phyloP scores from a whole-genome alignment of 2,329 filamentous ascomycete genomes.

The Tolypocladium ovalisporum region DNA sequence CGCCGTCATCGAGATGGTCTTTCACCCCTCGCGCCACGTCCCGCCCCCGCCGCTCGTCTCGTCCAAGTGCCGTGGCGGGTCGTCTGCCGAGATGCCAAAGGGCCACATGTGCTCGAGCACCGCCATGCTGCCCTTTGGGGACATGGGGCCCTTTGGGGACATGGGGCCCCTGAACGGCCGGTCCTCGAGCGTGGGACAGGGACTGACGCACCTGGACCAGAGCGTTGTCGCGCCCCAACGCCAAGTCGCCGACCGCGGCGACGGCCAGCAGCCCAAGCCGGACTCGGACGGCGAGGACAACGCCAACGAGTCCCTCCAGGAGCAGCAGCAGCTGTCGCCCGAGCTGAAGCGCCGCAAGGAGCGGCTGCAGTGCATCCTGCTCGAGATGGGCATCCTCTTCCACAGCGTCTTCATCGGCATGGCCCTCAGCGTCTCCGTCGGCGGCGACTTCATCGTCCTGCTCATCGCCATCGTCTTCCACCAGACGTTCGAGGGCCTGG shows the following conservation, averaged over 20 bases:
- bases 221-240: not conserved
- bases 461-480: slow-evolving; percentile 72
- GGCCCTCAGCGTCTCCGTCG: slow-evolving; percentile 68
- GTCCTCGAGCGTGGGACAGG: slow-evolving; percentile 21
- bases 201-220: slow-evolving; percentile 17
- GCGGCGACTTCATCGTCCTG: slow-evolving; percentile 67
- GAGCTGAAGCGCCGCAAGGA: slow-evolving; percentile 52
- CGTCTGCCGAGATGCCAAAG: not conserved
- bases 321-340: slow-evolving; percentile 21
- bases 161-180: slow-evolving; percentile 23
- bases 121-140: slow-evolving; percentile 17
- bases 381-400: slow-evolving; percentile 61
- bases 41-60: slow-evolving; percentile 7
- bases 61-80: not conserved
- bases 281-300: slow-evolving; percentile 11
- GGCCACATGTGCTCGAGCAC: slow-evolving; percentile 7
- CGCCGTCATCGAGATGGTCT: slow-evolving; percentile 67
- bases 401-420: slow-evolving; percentile 71
- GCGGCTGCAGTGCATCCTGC: slow-evolving; percentile 63
- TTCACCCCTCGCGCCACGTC: slow-evolving; percentile 31
- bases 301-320: slow-evolving; percentile 12
- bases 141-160: slow-evolving; percentile 21
- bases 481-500: slow-evolving; percentile 47
- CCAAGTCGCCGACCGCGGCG: slow-evolving; percentile 5
- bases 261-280: slow-evolving; percentile 4